Evolutionary conservation across 352 stramenopile genomes (phyloP).

Genomic region (Phytophthora nicotianae): DNA sequence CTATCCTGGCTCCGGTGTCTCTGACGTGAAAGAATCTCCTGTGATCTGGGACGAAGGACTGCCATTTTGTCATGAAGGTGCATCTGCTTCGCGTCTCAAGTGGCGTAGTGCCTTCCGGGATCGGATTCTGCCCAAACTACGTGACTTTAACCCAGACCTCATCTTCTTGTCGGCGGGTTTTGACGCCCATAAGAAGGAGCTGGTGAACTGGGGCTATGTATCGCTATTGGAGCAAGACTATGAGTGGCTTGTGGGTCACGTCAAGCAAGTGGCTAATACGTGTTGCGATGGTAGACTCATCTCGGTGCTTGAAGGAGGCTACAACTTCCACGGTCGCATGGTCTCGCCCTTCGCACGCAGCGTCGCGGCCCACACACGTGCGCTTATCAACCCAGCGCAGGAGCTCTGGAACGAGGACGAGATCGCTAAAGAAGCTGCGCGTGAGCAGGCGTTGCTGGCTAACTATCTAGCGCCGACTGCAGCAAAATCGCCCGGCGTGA

Average conservation of each 20-base stretch:
- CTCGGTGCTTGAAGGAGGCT: constrained; percentile 86
- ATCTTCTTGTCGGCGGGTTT: constrained; percentile 87
- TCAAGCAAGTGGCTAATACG: constrained; percentile 78
- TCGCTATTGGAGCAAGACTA: constrained; percentile 84
- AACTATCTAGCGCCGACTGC: constrained; percentile 44
- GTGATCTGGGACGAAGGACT: constrained; percentile 77
- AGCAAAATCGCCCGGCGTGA: constrained; percentile 15
- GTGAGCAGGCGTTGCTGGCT: constrained; percentile 55
- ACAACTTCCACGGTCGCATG: constrained; percentile 87
- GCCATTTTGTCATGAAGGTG: constrained; percentile 51
- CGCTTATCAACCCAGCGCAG: constrained; percentile 54
- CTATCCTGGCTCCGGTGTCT: constrained; percentile 77
- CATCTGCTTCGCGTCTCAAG: constrained; percentile 65
- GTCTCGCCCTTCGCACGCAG: constrained; percentile 82
- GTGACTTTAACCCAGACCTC: constrained; percentile 69
- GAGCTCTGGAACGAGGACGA: constrained; percentile 53
- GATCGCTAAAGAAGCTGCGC: constrained; percentile 53
- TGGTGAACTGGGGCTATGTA: constrained; percentile 82
- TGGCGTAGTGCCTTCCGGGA: constrained; percentile 82
- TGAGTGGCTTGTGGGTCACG: constrained; percentile 76
- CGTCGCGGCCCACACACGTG: constrained; percentile 71
- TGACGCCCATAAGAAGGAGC: constrained; percentile 80
- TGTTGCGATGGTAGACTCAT: constrained; percentile 78
- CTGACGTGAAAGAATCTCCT: constrained; percentile 40
- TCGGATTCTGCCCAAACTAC: constrained; percentile 58